phyloP scores from a whole-genome alignment of 2,329 filamentous ascomycete species.

The Talaromyces sp. region DNA sequence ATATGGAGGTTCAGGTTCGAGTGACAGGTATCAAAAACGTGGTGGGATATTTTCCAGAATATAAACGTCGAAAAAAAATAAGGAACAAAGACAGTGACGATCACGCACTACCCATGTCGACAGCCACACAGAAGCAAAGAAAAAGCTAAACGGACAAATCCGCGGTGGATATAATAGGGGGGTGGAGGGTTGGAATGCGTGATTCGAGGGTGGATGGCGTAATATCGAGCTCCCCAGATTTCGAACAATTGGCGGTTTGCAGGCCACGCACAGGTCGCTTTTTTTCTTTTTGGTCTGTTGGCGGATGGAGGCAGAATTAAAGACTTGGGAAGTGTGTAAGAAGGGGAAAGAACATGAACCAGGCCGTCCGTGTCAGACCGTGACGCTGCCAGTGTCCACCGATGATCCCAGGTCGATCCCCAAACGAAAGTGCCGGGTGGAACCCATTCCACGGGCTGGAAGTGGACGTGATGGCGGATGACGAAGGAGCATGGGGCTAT shows the following conservation, averaged over 20 bases:
- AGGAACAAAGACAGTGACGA: constrained; percentile 5
- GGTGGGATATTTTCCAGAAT: constrained; percentile 16
- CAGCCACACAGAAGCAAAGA: constrained; percentile 7
- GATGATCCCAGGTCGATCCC: constrained; percentile 25
- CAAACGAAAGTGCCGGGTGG: constrained; percentile 15
- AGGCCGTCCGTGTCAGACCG: background rate
- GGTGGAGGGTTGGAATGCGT: constrained; percentile 22
- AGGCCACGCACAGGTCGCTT: constrained; percentile 13
- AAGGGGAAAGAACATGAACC: constrained; percentile 6
- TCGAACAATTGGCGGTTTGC: constrained; percentile 12
- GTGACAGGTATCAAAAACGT: constrained; percentile 12
- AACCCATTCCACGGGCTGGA: constrained; percentile 29
- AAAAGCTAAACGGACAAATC: constrained; percentile 6
- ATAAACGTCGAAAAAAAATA: constrained; percentile 12
- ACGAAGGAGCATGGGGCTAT: constrained; percentile 29
- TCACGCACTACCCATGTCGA: constrained; percentile 19
- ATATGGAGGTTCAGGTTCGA: no score
- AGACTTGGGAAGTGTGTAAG: background rate
- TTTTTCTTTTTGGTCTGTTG: background rate
- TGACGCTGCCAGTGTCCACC: constrained; percentile 17
- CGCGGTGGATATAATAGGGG: constrained; percentile 6
- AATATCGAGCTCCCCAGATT: constrained; percentile 28
- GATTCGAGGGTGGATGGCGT: constrained; percentile 26
- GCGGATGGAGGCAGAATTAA: background rate
- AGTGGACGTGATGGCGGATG: constrained; percentile 27